Conservation (phyloP, 2,329 filamentous ascomycete genomes). For the Xylaria sp. region DNA sequence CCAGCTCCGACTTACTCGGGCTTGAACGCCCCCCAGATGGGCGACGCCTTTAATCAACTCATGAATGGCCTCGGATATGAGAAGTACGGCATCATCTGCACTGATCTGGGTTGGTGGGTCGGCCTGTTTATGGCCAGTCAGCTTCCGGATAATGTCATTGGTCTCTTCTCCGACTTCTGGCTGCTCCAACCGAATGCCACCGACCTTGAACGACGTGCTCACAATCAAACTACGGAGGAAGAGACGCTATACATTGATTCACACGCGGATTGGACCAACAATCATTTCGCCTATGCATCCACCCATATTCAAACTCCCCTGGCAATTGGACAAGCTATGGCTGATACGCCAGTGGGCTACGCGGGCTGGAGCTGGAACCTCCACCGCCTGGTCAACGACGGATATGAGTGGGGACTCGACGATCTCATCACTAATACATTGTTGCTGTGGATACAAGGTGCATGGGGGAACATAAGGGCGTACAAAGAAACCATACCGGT, state of each 20-base stretch:
- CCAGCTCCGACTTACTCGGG: slow-evolving; percentile 4
- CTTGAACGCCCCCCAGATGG: background rate
- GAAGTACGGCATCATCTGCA: slow-evolving; percentile 4
- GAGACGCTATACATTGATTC: slow-evolving; percentile 6
- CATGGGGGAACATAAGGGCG: background rate
- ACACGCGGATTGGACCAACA: background rate
- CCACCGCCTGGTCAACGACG: background rate
- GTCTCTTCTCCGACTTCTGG: slow-evolving; percentile 11
- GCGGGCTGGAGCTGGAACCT: slow-evolving; percentile 1
- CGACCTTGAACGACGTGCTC: slow-evolving; percentile 6
- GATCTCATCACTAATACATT: background rate
- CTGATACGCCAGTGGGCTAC: slow-evolving; percentile 2
- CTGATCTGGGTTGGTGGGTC: background rate
- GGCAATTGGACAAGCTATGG: background rate
- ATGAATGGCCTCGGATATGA: slow-evolving; percentile 12
- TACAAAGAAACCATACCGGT: background rate
- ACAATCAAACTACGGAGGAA: slow-evolving; percentile 8
- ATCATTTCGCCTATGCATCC: background rate
- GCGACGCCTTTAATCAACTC: slow-evolving; percentile 6
- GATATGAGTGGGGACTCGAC: background rate
- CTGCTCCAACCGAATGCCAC: slow-evolving; percentile 1
- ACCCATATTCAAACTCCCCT: background rate
- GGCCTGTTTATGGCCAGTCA: background rate
- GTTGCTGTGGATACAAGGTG: slow-evolving; percentile 1
- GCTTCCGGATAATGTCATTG: slow-evolving; percentile 1